phyloP scores from a whole-genome alignment of 208 protist genomes.

The Wallacemonas sp. region DNA sequence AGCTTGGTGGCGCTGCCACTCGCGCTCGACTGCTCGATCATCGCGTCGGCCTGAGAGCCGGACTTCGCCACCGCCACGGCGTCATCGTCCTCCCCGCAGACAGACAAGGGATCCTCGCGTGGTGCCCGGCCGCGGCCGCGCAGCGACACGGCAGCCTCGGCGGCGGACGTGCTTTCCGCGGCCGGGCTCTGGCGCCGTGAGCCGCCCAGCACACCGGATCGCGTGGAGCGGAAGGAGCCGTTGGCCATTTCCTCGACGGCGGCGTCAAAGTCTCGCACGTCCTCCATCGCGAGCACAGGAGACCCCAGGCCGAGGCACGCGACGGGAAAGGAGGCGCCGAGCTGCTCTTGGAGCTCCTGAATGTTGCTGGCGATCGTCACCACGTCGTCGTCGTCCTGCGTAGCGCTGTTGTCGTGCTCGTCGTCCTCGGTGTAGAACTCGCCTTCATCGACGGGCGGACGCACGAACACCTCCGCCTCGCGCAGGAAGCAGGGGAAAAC shows the following conservation, averaged over 20 bases:
- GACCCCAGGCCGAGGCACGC: conserved; percentile 11
- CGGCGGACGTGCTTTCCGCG: too few species aligned
- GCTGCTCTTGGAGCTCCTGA: background rate
- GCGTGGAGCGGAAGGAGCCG: conserved; percentile 10
- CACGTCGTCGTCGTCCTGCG: background rate
- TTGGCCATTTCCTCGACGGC: conserved; percentile 2
- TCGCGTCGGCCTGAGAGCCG: too few species aligned
- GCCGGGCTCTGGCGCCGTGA: background rate
- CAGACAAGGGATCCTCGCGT: conserved; percentile 5
- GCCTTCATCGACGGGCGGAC: conserved; percentile 23
- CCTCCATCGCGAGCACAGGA: conserved; percentile 5
- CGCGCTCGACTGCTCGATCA: too few species aligned
- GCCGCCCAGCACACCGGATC: background rate
- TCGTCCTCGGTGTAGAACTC: conserved; percentile 25
- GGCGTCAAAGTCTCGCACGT: conserved; percentile 10
- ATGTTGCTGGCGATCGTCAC: conserved; percentile 11
- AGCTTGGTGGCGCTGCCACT: background rate
- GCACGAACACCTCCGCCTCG: conserved; percentile 28
- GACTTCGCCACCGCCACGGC: background rate
- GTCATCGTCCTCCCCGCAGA: background rate
- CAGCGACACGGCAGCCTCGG: too few species aligned
- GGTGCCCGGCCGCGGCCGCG: background rate
- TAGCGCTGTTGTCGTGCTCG: background rate
- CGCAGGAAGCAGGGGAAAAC: conserved; percentile 34
- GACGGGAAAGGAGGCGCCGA: conserved; percentile 7